Evolutionary conservation across 2,329 filamentous ascomycete genomes (phyloP).

Genomic region (Diaporthe velutina): DNA sequence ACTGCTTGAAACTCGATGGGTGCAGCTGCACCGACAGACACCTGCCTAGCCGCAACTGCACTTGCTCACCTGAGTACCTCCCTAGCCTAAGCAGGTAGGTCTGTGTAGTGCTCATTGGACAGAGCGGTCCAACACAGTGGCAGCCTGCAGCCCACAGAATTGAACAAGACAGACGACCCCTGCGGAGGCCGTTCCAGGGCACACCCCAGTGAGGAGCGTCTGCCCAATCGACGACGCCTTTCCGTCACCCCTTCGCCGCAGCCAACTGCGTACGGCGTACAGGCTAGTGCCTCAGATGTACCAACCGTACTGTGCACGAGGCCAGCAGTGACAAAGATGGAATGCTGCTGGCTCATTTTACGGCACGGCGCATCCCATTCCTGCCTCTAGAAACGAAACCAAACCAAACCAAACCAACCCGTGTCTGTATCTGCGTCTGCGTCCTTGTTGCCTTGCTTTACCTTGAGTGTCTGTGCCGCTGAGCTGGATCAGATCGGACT

Average conservation of each 20-base stretch:
- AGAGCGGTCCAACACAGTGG: conserved; percentile 18
- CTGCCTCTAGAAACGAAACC: conserved; percentile 5
- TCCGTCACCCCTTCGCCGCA: conserved; percentile 15
- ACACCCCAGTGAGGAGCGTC: conserved; percentile 4
- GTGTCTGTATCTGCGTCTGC: neutral
- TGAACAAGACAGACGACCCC: conserved; percentile 4
- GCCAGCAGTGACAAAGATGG: conserved; percentile 4
- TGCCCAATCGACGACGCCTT: conserved; percentile 14
- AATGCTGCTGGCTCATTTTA: conserved; percentile 15
- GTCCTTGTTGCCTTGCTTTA: neutral
- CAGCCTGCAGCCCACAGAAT: conserved; percentile 2
- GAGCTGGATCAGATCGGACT: neutral
- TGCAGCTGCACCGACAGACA: neutral
- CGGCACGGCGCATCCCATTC: conserved; percentile 23
- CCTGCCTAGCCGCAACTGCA: neutral
- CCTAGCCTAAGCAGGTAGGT: neutral
- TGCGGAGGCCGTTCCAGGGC: neutral
- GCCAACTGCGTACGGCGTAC: conserved; percentile 7
- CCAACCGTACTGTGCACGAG: neutral
- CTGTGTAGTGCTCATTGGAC: neutral
- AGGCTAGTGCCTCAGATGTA: neutral
- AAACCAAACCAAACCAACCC: neutral
- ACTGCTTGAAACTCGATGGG: conserved; percentile 4
- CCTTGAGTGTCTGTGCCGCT: conserved; percentile 4
- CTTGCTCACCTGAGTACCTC: neutral